Evolutionary conservation across 306 rosid genomes (phyloP).

Genomic region (Datisca glomerata): DNA sequence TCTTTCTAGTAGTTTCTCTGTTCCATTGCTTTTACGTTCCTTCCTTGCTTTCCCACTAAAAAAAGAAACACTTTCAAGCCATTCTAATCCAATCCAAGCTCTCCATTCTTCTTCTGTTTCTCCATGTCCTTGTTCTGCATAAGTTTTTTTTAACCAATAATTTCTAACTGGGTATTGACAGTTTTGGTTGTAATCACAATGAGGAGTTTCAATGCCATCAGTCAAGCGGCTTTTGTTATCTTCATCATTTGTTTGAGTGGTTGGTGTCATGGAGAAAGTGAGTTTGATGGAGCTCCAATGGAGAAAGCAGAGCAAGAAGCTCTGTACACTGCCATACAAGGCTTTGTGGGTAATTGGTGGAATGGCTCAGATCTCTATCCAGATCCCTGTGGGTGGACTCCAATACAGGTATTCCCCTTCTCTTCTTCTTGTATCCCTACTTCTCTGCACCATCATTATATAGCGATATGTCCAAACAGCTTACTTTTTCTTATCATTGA

Average conservation of each 20-base stretch:
- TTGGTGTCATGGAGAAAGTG: conserved; percentile 39
- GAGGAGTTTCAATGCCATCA: conserved; percentile 16
- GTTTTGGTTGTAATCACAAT: conserved; percentile 16
- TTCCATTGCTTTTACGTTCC: background rate
- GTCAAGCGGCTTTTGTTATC: conserved; percentile 14
- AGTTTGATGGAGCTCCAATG: conserved; percentile 55
- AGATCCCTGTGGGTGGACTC: conserved; percentile 98
- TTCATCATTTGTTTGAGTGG: conserved; percentile 23
- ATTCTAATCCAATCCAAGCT: conserved; percentile 10
- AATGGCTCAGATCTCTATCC: conserved; percentile 97
- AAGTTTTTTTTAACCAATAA: background rate
- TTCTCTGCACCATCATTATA: no score
- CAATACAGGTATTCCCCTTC: conserved; percentile 62
- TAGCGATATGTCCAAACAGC: no score
- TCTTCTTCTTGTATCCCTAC: background rate
- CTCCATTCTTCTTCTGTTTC: conserved; percentile 1
- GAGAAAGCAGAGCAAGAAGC: conserved; percentile 57
- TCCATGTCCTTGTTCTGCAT: background rate
- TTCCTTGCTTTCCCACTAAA: background rate
- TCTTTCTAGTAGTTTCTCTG: background rate
- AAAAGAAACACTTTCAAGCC: no score
- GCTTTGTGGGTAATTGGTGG: conserved; percentile 90
- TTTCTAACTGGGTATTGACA: background rate
- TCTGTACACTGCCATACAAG: conserved; percentile 67
- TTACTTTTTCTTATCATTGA: no score